A percentile compares a stretch with the other conserved stretches of the same genome.
Conservation (phyloP, 495 filamentous ascomycete species). For the Chaetomium cochliodes region DNA sequence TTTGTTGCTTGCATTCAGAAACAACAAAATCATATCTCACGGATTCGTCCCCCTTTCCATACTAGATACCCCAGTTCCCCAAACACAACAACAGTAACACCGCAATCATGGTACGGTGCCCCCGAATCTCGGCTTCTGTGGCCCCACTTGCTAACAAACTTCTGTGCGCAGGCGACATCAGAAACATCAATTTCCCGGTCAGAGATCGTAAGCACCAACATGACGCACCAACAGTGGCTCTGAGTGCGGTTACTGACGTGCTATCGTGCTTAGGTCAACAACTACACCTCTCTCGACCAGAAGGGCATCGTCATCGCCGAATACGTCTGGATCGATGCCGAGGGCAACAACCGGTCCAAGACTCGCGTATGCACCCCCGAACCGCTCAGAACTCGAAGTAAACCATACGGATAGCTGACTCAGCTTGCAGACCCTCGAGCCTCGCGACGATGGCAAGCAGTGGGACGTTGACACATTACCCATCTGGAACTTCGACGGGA, state of each 20-base stretch:
- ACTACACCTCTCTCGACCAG: slow-evolving; percentile 89
- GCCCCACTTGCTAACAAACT: neutral
- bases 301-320: slow-evolving; percentile 74
- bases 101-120: slow-evolving; percentile 12
- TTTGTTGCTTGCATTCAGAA: neutral
- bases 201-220: slow-evolving; percentile 14
- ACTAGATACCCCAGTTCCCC: slow-evolving; percentile 6
- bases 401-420: slow-evolving; percentile 22
- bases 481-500: slow-evolving; percentile 99
- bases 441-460: slow-evolving; percentile 51
- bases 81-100: slow-evolving; percentile 6
- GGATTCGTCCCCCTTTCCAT: neutral
- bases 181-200: slow-evolving; percentile 9
- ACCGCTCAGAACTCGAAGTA: too few species aligned
- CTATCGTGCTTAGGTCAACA: slow-evolving; percentile 62
- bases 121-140: too few species aligned
- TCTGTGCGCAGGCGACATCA: slow-evolving; percentile 11
- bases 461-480: slow-evolving; percentile 73
- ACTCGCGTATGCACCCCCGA: slow-evolving; percentile 68
- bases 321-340: slow-evolving; percentile 95
- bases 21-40: neutral
- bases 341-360: slow-evolving; percentile 78
- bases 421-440: slow-evolving; percentile 65
- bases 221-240: neutral
- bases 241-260: neutral